phyloP scores from a whole-genome alignment of 306 rosid genomes.

The Prunus armeniaca region DNA sequence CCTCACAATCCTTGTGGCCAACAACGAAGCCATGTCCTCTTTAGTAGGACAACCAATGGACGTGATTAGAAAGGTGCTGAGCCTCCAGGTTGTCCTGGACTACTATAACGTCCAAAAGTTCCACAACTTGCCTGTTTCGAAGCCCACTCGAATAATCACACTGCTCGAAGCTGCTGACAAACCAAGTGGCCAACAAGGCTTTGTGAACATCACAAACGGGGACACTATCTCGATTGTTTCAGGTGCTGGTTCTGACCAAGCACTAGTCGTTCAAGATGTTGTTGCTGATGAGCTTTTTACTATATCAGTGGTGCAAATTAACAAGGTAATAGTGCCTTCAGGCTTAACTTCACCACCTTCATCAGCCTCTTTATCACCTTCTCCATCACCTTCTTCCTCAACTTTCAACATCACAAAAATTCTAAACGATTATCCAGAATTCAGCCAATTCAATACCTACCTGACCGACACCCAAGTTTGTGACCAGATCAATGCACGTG shows the following conservation, averaged over 20 bases:
- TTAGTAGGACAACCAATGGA: slow-evolving; percentile 37
- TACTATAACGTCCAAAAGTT: slow-evolving; percentile 25
- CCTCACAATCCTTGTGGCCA: slow-evolving; percentile 34
- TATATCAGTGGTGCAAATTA: background rate
- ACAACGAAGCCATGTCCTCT: slow-evolving; percentile 28
- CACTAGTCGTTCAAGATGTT: background rate
- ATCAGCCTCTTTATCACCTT: background rate
- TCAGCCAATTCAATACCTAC: background rate
- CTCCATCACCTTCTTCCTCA: background rate
- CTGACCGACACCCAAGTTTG: background rate
- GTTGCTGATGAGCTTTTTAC: background rate
- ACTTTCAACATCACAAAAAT: background rate
- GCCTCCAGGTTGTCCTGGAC: slow-evolving; percentile 36
- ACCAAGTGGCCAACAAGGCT: slow-evolving; percentile 23
- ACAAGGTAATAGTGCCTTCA: background rate
- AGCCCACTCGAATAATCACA: slow-evolving; percentile 21
- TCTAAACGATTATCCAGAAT: background rate
- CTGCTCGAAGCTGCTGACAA: slow-evolving; percentile 23
- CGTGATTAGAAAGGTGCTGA: slow-evolving; percentile 12
- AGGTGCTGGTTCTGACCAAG: slow-evolving; percentile 4
- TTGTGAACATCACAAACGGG: slow-evolving; percentile 17
- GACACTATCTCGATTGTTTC: slow-evolving; percentile 17
- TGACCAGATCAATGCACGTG: background rate
- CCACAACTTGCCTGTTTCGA: background rate
- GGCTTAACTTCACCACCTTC: background rate